These are phyloP conservation scores for Fomitopsis serialis DNA, from an alignment of 768 basidiomycete species.

Conservation along the genomic window DNA sequence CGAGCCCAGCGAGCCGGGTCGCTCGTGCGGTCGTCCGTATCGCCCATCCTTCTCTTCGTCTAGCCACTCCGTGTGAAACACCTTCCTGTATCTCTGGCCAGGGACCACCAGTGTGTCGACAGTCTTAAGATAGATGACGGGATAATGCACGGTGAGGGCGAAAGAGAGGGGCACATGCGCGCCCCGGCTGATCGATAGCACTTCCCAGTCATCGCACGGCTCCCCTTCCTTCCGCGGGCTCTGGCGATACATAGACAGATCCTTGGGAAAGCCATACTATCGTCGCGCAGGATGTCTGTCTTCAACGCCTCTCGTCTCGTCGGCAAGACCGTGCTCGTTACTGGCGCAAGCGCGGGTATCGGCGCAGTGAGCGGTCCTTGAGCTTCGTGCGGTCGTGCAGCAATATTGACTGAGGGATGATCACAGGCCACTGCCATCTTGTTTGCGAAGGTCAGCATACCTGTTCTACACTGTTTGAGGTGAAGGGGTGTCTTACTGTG, in stretches of 20 bases:
- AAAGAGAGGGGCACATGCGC: not conserved
- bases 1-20: constrained; percentile 17
- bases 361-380: constrained; percentile 59
- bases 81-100: too few relatives aligned
- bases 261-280: constrained; percentile 4
- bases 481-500: not conserved
- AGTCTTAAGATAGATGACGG: not conserved
- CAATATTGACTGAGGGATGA: not conserved
- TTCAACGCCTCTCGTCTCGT: constrained; percentile 79
- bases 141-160: not conserved
- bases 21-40: not conserved
- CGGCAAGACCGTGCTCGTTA: constrained; percentile 83
- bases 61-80: too few relatives aligned
- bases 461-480: not conserved
- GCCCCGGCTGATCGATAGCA: not conserved
- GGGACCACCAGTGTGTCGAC: too few relatives aligned
- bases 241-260: constrained; percentile 6
- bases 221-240: constrained; percentile 16
- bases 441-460: constrained; percentile 73
- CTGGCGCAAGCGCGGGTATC: constrained; percentile 87
- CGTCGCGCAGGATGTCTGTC: constrained; percentile 52
- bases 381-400: not conserved
- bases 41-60: not conserved
- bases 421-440: constrained; percentile 78
- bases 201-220: constrained; percentile 13